Conservation (phyloP, 352 stramenopile species). For the Pythium apleroticum region DNA sequence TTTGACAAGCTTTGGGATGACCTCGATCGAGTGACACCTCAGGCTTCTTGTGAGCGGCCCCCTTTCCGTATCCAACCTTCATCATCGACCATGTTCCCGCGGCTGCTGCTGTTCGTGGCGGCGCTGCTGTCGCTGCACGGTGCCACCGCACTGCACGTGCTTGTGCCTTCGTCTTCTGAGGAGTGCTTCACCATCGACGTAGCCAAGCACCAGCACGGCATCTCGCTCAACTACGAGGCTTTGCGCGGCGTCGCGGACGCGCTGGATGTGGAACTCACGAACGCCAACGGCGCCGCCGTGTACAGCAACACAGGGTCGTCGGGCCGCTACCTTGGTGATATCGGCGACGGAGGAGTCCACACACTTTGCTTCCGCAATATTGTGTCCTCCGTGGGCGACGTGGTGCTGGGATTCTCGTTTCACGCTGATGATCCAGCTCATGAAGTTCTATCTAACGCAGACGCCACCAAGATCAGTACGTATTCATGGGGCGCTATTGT, state of each 20-base stretch:
- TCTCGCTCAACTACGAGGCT: conserved; percentile 87
- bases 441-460: conserved; percentile 86
- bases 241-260: conserved; percentile 67
- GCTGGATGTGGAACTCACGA: conserved; percentile 65
- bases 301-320: conserved; percentile 55
- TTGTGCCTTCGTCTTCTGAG: conserved; percentile 35
- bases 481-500: conserved; percentile 9
- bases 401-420: conserved; percentile 86
- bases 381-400: conserved; percentile 50
- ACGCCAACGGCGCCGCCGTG: conserved; percentile 54
- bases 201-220: conserved; percentile 72
- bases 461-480: conserved; percentile 88
- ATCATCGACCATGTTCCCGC: conserved; percentile 3
- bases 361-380: conserved; percentile 80
- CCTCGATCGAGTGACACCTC: conserved; percentile 12
- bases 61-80: neutral
- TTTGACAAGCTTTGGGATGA: neutral
- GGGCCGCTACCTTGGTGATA: conserved; percentile 54
- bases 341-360: conserved; percentile 57
- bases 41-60: conserved; percentile 6
- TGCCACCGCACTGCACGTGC: conserved; percentile 45
- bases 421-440: conserved; percentile 82
- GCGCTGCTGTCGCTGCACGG: conserved; percentile 17
- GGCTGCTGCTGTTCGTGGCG: conserved; percentile 26
- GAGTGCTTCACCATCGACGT: conserved; percentile 81